Evolutionary conservation across 108 stramenopile species (phyloP).

Genomic region (Thalassiosira profunda): DNA sequence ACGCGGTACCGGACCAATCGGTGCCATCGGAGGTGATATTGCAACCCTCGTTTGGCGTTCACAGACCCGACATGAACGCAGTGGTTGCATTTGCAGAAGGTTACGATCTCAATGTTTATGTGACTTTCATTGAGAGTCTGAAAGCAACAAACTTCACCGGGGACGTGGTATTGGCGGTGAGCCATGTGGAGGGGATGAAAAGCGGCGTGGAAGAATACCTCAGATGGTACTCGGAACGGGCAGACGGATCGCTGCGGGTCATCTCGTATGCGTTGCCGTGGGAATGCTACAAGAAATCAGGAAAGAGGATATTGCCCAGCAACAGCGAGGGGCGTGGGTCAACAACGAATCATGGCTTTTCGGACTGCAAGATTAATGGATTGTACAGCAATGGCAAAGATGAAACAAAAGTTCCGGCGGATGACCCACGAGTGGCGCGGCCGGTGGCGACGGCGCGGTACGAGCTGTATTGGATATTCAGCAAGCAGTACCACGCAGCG

Average conservation of each 20-base stretch:
- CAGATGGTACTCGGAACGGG: conserved; percentile 7
- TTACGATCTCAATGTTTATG: conserved; percentile 68
- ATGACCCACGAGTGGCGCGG: conserved; percentile 74
- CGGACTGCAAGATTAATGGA: no score
- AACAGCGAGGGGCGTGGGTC: no score
- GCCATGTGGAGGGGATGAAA: conserved; percentile 44
- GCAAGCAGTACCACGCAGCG: conserved; percentile 62
- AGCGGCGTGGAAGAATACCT: conserved; percentile 75
- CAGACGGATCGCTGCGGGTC: conserved; percentile 45
- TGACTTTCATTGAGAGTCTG: conserved; percentile 78
- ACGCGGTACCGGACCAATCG: not conserved
- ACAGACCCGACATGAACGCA: conserved; percentile 32
- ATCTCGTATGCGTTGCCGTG: conserved; percentile 68
- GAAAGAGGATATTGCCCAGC: conserved; percentile 19
- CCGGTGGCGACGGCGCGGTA: conserved; percentile 85
- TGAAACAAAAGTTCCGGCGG: no score
- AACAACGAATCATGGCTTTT: conserved; percentile 56
- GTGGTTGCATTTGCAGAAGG: conserved; percentile 63
- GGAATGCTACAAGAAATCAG: conserved; percentile 58
- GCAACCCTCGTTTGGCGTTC: conserved; percentile 37
- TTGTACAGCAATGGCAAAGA: no score
- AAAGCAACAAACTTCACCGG: conserved; percentile 64
- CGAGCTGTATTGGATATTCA: conserved; percentile 93
- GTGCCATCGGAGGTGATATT: conserved; percentile 9
- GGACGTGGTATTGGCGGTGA: conserved; percentile 79